phyloP scores from a whole-genome alignment of 2,329 filamentous ascomycete genomes.

The Cylindrodendrum hubeiense region DNA sequence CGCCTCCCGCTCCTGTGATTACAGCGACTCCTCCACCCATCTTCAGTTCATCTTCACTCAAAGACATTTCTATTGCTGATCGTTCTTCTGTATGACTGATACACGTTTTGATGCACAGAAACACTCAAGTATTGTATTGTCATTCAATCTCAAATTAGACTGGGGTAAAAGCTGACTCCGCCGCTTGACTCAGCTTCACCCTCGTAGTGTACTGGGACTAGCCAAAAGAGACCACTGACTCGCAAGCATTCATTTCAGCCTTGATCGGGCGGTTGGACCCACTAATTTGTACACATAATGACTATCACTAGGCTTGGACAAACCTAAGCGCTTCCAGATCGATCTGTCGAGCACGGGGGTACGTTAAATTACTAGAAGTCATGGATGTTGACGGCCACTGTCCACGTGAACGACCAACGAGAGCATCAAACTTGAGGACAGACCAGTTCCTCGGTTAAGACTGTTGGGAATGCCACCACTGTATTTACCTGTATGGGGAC shows the following conservation, averaged over 20 bases:
- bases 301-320: no score
- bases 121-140: not conserved
- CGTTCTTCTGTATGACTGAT: not conserved
- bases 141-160: not conserved
- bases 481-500: no score
- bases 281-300: no score
- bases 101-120: not conserved
- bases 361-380: no score
- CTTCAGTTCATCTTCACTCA: not conserved
- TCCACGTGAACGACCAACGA: no score
- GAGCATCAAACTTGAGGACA: no score
- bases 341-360: no score
- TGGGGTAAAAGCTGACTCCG: not conserved
- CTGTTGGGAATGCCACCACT: no score
- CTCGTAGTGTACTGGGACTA: not conserved
- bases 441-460: no score
- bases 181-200: not conserved
- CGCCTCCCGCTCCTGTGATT: slow-evolving; percentile 12
- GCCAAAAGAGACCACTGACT: not conserved
- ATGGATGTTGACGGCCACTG: no score
- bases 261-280: not conserved
- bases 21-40: slow-evolving; percentile 2
- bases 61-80: not conserved
- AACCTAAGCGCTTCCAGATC: no score
- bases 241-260: not conserved